Evolutionary conservation across 805 yeast genomes (phyloP), one percentile per base, ranked within the genome.

Genomic region (Candida sanyiensis): DNA sequence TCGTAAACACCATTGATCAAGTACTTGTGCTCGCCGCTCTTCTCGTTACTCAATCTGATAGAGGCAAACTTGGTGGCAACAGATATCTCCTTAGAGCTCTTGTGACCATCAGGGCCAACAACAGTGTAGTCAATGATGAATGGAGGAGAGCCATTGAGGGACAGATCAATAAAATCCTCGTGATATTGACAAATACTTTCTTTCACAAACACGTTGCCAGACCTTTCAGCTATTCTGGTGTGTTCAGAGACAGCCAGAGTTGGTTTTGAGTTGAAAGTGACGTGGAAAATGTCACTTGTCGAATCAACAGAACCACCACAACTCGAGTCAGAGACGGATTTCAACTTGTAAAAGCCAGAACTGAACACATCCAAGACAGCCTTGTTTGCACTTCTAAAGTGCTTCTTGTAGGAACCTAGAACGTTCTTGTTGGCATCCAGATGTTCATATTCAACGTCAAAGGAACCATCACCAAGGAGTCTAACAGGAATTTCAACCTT

Each of bases 91-190:
- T 64, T 66, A 47, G 46, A 54, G 18, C 50, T 46, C 43, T 46
- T 56, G 37, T 55, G 58, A 1, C 86, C 86, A 50, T 62, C 66
- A 6, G 93, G 89, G 28, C 69, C 61, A 20, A 62, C 62, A 12
- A 83, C 59, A n/a, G 75, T 72, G 56, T 87, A 86, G 28, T 74
- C 77, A 19, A 88, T 62, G n/a, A 72, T 59, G 47, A 86, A 86
- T 18, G 90, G 89, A 1, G 79, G 67, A 6, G 72, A 59, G 2
- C 87, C 90, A 28, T 61, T 61, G 25, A 83, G 57, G 2, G 67
- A 55, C 24, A 83, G 45, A 38, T 73, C 80, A 23, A 75, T 54
- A 2, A 69, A 61, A 39, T 67, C 71, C 39, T 70, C 75, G 22
- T 60, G 64, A 28, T 63, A 66, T 47, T 72, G 74, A 47, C 82